Evolutionary conservation across 106 monocot genomes (phyloP).

Genomic region (Dendrobium huoshanense): DNA sequence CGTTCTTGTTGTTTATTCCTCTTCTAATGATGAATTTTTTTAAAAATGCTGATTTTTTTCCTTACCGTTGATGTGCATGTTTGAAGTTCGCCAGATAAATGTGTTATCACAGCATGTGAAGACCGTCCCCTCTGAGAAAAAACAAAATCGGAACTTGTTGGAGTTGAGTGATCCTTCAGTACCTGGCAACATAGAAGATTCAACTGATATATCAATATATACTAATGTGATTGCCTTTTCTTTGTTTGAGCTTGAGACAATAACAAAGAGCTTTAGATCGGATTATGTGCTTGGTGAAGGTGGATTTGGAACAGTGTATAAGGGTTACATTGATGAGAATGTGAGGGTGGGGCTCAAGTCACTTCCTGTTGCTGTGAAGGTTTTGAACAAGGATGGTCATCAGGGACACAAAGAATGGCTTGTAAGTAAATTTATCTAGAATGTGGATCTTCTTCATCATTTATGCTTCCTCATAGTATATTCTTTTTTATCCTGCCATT

Average conservation of each 20-base stretch:
- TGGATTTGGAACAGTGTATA: constrained; percentile 94
- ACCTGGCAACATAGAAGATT: constrained; percentile 56
- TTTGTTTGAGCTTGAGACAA: constrained; percentile 90
- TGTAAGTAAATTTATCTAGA: constrained; percentile 28
- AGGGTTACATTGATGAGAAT: constrained; percentile 97
- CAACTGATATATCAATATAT: constrained; percentile 83
- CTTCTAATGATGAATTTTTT: not conserved
- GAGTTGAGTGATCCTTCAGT: constrained; percentile 62
- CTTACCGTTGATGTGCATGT: not conserved
- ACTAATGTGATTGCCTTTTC: constrained; percentile 89
- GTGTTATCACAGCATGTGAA: constrained; percentile 35
- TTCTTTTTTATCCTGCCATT: not conserved
- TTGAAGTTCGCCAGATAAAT: constrained; percentile 74
- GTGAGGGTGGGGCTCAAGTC: constrained; percentile 88
- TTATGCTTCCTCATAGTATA: not conserved
- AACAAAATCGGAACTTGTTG: constrained; percentile 57
- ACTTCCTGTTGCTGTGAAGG: constrained; percentile 81
- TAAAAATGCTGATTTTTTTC: not conserved
- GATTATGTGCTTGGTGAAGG: constrained; percentile 97
- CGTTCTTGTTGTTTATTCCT: too few relatives aligned
- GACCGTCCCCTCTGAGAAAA: constrained; percentile 51
- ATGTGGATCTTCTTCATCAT: not conserved
- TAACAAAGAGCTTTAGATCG: constrained; percentile 87
- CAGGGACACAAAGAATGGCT: constrained; percentile 79
- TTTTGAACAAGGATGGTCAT: constrained; percentile 67